Percentiles rank a stretch among this genome's conserved stretches.
Evolutionary conservation across 345 rosid species (phyloP).

Genomic region (Eucalyptus cloeziana): DNA sequence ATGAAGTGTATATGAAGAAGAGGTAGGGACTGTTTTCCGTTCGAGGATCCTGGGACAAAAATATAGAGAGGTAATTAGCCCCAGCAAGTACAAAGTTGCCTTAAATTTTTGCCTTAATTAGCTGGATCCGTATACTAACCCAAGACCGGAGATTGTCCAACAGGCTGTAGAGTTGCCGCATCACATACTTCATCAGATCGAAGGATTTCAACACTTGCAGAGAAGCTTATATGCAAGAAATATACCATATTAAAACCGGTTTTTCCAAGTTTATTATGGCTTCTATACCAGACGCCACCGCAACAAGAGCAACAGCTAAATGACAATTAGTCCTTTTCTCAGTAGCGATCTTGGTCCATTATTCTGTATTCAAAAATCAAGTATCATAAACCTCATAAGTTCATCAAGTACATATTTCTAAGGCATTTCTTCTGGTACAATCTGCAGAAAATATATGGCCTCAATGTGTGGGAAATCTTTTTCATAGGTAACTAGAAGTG

Average conservation of each 20-base stretch:
- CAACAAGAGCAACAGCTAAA: background rate
- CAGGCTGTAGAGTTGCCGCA: no score
- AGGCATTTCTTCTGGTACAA: background rate
- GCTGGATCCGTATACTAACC: no score
- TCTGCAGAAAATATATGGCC: background rate
- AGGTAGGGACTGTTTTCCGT: constrained; percentile 82
- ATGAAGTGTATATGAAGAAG: constrained; percentile 79
- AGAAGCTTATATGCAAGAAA: background rate
- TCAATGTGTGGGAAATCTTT: background rate
- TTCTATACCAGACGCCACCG: background rate
- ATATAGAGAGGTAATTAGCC: background rate
- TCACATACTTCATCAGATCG: no score
- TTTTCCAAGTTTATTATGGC: background rate
- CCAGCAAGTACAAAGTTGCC: background rate
- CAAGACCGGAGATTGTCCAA: no score
- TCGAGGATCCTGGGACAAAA: constrained; percentile 45
- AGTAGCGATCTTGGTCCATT: background rate
- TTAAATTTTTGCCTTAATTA: background rate
- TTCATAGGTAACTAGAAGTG: no score
- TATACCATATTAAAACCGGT: background rate
- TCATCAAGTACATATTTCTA: background rate
- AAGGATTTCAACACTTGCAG: background rate
- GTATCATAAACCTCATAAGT: background rate
- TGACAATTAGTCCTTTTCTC: background rate
- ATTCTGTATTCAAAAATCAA: background rate